Evolutionary conservation across 257 asterid genomes (phyloP), one percentile per base, ranked within the genome.

Genomic region (Solanum tarijense): DNA sequence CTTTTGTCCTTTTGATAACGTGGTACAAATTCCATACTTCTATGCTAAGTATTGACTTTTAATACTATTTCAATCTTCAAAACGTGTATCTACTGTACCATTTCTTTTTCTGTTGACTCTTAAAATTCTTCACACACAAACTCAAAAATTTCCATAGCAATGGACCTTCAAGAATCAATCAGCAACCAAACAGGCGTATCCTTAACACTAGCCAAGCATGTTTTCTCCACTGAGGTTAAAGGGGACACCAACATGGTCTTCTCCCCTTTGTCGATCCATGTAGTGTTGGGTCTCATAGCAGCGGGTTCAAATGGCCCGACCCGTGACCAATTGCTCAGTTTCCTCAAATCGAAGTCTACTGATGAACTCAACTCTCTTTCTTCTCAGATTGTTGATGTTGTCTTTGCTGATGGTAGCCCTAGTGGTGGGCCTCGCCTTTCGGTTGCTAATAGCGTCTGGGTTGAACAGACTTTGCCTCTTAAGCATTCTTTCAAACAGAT

Each of bases 221-320:
- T 92, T 14, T 55, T 90, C 55, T 68, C 90, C 3, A n/a, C 86
- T 7, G 90, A 88, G 55, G 89, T 89, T 87, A 88, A 89, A 62
- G 85, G 39, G 65, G 25, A 65, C 6, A 0, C 65, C 69, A 92
- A 92, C 88, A 35, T 65, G 48, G 90, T 92, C 18, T 88, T 92
- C 91, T 92, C 94, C 6, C 93, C 93, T 29, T 79, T 88, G 29
- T 89, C 94, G 14, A 88, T 92, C 74, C 91, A 92, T 13, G 89
- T 89, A 12, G 75, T 92, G 4, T 72, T 92, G 87, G 92, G 91
- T 83, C 76, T 90, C 41, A 87, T 92, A 7, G 89, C 90, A 0
- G 86, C 94, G 3, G 93, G 93, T 1, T 90, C 94, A 29, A 34
- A 84, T 9, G 94, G 92, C 38, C 88, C 87, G 7, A 87, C 94